These are phyloP conservation scores for Nicotiana obtusifolia DNA, from an alignment of 257 asterid genomes.

Conservation along the genomic window DNA sequence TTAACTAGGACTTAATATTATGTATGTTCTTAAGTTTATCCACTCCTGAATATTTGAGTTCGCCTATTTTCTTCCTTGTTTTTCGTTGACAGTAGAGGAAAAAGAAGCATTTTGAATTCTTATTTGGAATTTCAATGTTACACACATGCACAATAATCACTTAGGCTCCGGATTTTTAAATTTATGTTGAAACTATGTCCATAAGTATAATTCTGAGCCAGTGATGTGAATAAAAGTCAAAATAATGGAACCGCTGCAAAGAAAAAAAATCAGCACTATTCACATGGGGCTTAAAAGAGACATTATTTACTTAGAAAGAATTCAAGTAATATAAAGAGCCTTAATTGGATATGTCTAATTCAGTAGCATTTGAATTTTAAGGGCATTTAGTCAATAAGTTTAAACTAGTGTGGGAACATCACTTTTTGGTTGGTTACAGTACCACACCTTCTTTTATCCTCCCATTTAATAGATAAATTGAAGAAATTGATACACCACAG, in stretches of 20 bases:
- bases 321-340: neutral
- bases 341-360: neutral
- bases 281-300: neutral
- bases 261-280: neutral
- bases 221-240: no score
- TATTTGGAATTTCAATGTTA: neutral
- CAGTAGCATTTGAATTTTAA: neutral
- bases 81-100: neutral
- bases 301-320: neutral
- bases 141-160: neutral
- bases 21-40: neutral
- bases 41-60: neutral
- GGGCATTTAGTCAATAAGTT: neutral
- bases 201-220: no score
- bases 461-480: neutral
- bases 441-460: neutral
- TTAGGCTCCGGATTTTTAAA: neutral
- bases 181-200: neutral
- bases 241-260: no score
- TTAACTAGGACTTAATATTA: neutral
- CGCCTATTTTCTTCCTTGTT: neutral
- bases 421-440: slow-evolving; percentile 1
- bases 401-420: neutral
- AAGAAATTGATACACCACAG: neutral
- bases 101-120: neutral